Evolutionary conservation across 345 rosid species (phyloP), one percentile per base, ranked within the genome.

Genomic region (Passiflora organensis): DNA sequence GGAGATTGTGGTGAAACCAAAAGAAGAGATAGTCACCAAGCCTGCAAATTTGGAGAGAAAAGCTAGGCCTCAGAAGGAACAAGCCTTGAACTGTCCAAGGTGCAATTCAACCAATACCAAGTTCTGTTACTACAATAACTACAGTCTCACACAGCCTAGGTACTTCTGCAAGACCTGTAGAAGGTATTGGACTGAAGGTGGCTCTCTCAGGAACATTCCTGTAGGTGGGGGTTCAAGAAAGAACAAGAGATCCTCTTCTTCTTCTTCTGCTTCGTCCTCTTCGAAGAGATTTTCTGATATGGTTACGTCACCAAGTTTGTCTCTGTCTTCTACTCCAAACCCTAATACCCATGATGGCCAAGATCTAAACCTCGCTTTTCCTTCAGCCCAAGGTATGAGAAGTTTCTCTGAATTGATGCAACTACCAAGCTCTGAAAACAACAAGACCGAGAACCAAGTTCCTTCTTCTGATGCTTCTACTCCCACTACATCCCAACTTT

Each of bases 151-250:
- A 14, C 99, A 93, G 32, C 99, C 99, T 17, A 82, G 99, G 62
- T 93, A 84, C 78, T 85, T 86, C 48, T 93, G 99, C 73, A 93
- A 93, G 86, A 80, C 91, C 55, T 93, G 99, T 66, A 75, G 89
- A 77, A 87, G 99, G 80, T 93, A 93, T 52, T 93, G 99, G 99
- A 93, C 99, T 23, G 95, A 89, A 67, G 99, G 99, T 6, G 99
- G 99, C 6, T 89, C 99, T 15, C 81, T 89, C 1, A 78, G 97
- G 55, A 93, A 87, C 67, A 93, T 93, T 59, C 99, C 99, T 20
- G 97, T 93, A 11, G 99, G 99, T 16, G 99, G 99, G 32, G 95
- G 91, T 63, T 89, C 99, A 53, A 85, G 97, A 58, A 93, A 86
- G 86, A 93, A 93, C 82, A 93, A 86, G 76, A 83, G 96, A 76